phyloP scores from a whole-genome alignment of 495 filamentous ascomycete species.

The Podospora fimiseda region DNA sequence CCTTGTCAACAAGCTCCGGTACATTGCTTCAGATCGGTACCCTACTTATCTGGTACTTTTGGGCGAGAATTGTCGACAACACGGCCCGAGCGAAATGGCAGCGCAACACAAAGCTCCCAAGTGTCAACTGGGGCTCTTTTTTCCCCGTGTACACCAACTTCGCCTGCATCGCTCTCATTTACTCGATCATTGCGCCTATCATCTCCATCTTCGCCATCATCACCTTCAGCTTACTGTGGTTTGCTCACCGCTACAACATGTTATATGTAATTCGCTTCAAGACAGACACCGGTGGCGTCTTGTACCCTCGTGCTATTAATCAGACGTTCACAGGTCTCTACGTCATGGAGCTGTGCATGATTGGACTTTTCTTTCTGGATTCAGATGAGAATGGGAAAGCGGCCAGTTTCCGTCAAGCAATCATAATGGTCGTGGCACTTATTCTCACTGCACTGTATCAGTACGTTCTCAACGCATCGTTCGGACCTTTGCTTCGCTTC shows the following conservation, averaged over 20 bases:
- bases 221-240: slow-evolving; percentile 91
- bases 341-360: slow-evolving; percentile 84
- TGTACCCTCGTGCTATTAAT: slow-evolving; percentile 91
- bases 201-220: slow-evolving; percentile 91
- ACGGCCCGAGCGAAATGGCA: slow-evolving; percentile 87
- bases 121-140: slow-evolving; percentile 84
- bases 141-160: slow-evolving; percentile 96
- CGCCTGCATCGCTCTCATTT: slow-evolving; percentile 89
- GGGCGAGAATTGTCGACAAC: slow-evolving; percentile 70
- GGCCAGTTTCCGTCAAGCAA: slow-evolving; percentile 72
- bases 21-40: slow-evolving; percentile 79
- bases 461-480: slow-evolving; percentile 72
- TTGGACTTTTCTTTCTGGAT: slow-evolving; percentile 88
- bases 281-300: slow-evolving; percentile 85
- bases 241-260: slow-evolving; percentile 93
- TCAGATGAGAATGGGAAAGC: slow-evolving; percentile 51
- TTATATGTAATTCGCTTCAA: slow-evolving; percentile 90
- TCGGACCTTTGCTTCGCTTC: slow-evolving; percentile 79
- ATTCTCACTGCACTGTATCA: slow-evolving; percentile 75
- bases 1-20: slow-evolving; percentile 81
- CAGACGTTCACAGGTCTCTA: slow-evolving; percentile 94
- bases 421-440: slow-evolving; percentile 77
- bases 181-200: slow-evolving; percentile 81
- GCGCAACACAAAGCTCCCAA: slow-evolving; percentile 70
- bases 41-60: slow-evolving; percentile 72